phyloP scores from a whole-genome alignment of 169 alveolate species.

The Eimeria mitis region DNA sequence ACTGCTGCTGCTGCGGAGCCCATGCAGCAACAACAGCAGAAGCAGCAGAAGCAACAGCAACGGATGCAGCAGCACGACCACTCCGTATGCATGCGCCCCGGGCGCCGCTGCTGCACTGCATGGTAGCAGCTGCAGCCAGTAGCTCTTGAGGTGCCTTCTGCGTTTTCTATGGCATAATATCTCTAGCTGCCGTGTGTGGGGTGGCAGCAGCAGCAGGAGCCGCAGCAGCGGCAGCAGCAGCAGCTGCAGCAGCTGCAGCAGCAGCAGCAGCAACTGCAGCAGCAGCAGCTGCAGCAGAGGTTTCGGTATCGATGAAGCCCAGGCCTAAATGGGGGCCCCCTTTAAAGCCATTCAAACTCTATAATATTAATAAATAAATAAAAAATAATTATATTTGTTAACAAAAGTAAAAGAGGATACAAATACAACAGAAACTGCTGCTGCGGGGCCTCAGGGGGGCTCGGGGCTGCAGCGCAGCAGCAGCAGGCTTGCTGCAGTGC shows the following conservation, averaged over 20 bases:
- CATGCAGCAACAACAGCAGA: constrained; percentile 27
- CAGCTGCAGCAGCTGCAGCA: background rate
- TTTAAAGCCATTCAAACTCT: background rate
- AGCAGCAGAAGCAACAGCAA: constrained; percentile 20
- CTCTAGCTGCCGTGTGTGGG: background rate
- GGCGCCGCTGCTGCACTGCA: constrained; percentile 64
- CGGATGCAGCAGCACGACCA: background rate
- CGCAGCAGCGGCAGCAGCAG: background rate
- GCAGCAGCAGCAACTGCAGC: constrained; percentile 14
- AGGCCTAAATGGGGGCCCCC: background rate
- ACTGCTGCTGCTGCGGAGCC: background rate
- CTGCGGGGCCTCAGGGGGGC: constrained; percentile 4
- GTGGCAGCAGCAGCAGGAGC: constrained; percentile 13
- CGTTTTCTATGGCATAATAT: background rate
- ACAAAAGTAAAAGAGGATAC: background rate
- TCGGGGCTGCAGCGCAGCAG: background rate
- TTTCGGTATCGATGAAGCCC: background rate
- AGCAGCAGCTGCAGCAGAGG: background rate
- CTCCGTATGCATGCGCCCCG: constrained; percentile 35
- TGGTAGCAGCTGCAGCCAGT: background rate
- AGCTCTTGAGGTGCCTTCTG: background rate
- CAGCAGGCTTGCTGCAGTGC: too few species aligned
- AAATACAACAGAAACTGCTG: background rate
- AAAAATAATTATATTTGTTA: too few species aligned
- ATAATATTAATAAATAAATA: background rate